These are phyloP conservation scores for Cenchrus americanus DNA, from an alignment of 176 grass and related monocot genomes.

Conservation along the genomic window DNA sequence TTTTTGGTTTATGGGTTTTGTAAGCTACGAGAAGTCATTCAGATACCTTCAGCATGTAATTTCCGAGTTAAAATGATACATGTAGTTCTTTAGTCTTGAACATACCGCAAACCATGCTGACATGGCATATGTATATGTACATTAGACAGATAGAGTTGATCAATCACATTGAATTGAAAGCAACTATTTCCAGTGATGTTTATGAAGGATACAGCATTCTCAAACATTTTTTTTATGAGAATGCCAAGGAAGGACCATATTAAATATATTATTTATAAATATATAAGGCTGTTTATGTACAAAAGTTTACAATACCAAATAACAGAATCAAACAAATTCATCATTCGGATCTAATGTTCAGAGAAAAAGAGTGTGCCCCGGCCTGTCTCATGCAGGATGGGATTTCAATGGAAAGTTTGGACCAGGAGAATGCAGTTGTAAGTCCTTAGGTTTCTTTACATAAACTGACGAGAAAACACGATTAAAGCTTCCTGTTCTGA, in stretches of 20 bases:
- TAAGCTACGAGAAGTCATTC: constrained; percentile 62
- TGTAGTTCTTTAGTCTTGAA: constrained; percentile 3
- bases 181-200: constrained; percentile 3
- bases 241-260: background rate
- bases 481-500: constrained; percentile 26
- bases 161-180: constrained; percentile 19
- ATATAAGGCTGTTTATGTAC: background rate
- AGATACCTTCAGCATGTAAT: constrained; percentile 56
- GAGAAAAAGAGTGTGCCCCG: background rate
- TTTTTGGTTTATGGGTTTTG: constrained; percentile 92
- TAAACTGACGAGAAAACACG: constrained; percentile 42
- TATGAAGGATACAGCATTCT: background rate
- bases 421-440: constrained; percentile 53
- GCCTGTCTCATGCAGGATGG: background rate
- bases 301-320: background rate
- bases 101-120: constrained; percentile 45
- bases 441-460: constrained; percentile 51
- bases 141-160: constrained; percentile 44
- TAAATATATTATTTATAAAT: background rate
- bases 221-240: constrained; percentile 1
- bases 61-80: constrained; percentile 46
- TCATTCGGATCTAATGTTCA: background rate
- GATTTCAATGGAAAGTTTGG: constrained; percentile 42
- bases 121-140: constrained; percentile 48
- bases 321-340: background rate